These are phyloP conservation scores for Tetrahymena malaccensis DNA, from an alignment of 73 alveolate species.

Conservation along the genomic window DNA sequence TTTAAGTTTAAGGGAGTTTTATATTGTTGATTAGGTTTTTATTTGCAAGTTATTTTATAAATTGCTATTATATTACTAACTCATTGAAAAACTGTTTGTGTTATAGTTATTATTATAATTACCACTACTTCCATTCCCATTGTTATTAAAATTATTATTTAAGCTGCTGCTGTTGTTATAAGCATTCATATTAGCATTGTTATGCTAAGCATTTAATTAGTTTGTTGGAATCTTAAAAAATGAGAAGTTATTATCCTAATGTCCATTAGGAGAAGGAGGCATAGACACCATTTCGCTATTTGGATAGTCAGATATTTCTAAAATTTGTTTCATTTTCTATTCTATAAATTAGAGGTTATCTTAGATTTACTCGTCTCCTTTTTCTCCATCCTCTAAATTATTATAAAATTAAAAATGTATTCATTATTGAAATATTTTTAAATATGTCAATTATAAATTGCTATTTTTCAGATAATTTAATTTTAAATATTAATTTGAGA, in stretches of 20 bases:
- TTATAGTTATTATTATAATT: background rate
- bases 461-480: too few species aligned
- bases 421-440: too few species aligned
- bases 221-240: background rate
- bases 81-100: background rate
- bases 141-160: background rate
- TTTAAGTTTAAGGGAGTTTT: background rate
- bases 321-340: background rate
- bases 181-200: background rate
- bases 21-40: background rate
- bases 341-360: background rate
- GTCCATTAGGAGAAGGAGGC: background rate
- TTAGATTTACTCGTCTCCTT: background rate
- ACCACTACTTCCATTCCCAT: background rate
- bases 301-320: background rate
- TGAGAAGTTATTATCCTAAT: background rate
- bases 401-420: too few species aligned
- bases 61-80: background rate
- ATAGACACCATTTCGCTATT: background rate
- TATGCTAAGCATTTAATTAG: background rate
- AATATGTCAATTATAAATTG: too few species aligned
- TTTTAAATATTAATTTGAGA: too few species aligned
- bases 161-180: background rate
- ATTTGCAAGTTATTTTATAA: background rate
- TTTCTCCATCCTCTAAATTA: background rate